Evolutionary conservation across 2,329 filamentous ascomycete species (phyloP).

Genomic region (Colletotrichum theobromicola): DNA sequence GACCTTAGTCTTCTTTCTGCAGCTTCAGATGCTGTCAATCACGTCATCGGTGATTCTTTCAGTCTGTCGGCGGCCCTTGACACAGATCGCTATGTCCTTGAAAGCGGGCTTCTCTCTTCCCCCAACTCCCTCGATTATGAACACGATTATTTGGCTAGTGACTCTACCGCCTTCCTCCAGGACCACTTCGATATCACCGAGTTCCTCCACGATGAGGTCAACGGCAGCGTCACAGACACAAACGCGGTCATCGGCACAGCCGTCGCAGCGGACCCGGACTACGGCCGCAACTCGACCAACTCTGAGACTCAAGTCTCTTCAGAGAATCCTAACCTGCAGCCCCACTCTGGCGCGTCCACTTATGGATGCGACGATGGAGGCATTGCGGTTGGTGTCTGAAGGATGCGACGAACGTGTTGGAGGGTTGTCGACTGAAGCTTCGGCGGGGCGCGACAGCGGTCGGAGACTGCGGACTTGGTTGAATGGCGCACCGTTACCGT

Average conservation of each 20-base stretch:
- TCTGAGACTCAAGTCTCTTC: conserved; percentile 65
- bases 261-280: conserved; percentile 58
- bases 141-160: conserved; percentile 70
- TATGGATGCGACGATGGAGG: conserved; percentile 75
- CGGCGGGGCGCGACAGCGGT: conserved; percentile 41
- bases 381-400: conserved; percentile 74
- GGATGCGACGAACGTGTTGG: conserved; percentile 53
- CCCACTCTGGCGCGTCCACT: conserved; percentile 76
- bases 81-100: conserved; percentile 77
- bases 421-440: conserved; percentile 35
- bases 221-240: conserved; percentile 49
- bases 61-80: conserved; percentile 70
- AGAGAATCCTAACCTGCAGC: conserved; percentile 75
- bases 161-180: conserved; percentile 54
- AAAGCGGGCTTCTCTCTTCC: conserved; percentile 78
- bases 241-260: conserved; percentile 52
- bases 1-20: conserved; percentile 51
- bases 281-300: conserved; percentile 59
- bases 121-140: conserved; percentile 70
- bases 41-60: conserved; percentile 75
- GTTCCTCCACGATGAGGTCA: conserved; percentile 60
- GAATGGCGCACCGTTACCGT: conserved; percentile 44
- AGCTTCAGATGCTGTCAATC: conserved; percentile 65
- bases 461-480: conserved; percentile 40
- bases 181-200: conserved; percentile 58